phyloP scores from a whole-genome alignment of 2,329 filamentous ascomycete species.

The Penicillium sp. region DNA sequence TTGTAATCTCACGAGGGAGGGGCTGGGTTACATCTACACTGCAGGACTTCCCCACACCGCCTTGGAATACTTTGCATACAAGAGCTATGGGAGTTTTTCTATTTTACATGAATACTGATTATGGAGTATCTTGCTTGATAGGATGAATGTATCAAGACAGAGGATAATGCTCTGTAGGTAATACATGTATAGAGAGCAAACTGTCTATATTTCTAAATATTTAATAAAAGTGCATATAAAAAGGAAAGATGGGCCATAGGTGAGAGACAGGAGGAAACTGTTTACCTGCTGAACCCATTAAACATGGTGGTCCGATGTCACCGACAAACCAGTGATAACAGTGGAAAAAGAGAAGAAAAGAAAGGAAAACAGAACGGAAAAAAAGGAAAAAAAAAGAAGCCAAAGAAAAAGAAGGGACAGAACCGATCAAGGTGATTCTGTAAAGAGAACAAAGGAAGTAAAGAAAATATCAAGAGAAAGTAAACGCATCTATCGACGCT shows the following conservation, averaged over 20 bases:
- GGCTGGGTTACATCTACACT: neutral
- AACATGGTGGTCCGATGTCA: neutral
- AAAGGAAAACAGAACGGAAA: too few species aligned
- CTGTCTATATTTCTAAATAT: neutral
- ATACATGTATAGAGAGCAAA: neutral
- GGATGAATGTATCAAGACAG: neutral
- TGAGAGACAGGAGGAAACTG: neutral
- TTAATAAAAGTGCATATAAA: too few species aligned
- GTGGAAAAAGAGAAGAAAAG: neutral
- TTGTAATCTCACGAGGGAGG: neutral
- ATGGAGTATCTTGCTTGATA: neutral
- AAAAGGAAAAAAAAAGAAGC: neutral
- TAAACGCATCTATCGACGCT: neutral
- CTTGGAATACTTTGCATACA: neutral
- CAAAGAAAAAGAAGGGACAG: too few species aligned
- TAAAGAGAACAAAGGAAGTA: neutral
- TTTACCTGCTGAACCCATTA: neutral
- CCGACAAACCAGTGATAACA: neutral
- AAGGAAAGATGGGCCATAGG: neutral
- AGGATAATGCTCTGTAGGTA: too few species aligned
- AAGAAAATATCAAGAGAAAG: neutral
- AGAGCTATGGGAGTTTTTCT: neutral
- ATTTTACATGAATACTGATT: neutral
- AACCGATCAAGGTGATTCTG: neutral
- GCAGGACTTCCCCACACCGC: neutral